Percentiles rank a stretch among this genome's conserved stretches.
Evolutionary conservation across 2,329 filamentous ascomycete species (phyloP).

Genomic region (Emmonsia crescens): DNA sequence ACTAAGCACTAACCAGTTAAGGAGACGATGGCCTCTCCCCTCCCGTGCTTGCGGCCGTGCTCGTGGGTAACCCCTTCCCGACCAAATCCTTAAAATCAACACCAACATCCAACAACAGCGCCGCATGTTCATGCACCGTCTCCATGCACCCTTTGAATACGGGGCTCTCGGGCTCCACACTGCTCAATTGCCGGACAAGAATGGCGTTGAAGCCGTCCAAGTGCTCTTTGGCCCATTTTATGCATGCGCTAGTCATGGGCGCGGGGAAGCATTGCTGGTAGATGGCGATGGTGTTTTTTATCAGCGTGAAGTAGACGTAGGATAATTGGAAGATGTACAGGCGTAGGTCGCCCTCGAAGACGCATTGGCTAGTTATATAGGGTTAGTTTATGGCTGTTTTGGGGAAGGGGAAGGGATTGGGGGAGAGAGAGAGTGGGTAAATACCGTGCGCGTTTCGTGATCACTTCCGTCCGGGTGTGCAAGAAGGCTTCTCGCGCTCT

Average conservation of each 20-base stretch:
- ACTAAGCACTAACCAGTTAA: not conserved
- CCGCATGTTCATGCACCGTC: slow-evolving; percentile 68
- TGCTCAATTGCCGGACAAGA: slow-evolving; percentile 73
- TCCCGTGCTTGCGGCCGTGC: not conserved
- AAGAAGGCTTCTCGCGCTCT: slow-evolving; percentile 80
- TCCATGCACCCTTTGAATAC: slow-evolving; percentile 77
- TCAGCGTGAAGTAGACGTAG: slow-evolving; percentile 89
- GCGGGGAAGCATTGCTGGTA: slow-evolving; percentile 81
- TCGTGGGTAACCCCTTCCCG: not conserved
- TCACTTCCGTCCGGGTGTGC: slow-evolving; percentile 62
- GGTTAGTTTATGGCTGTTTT: slow-evolving; percentile 11
- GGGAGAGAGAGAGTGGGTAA: slow-evolving; percentile 14
- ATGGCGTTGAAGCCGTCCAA: slow-evolving; percentile 83
- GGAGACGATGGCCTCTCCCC: not conserved
- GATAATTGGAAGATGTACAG: slow-evolving; percentile 92
- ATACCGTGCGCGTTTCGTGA: slow-evolving; percentile 74
- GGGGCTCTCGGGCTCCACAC: slow-evolving; percentile 62
- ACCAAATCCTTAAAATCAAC: slow-evolving; percentile 81
- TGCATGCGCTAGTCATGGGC: slow-evolving; percentile 81
- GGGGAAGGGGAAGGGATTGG: not conserved
- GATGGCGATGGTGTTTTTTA: slow-evolving; percentile 83
- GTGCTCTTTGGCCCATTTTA: slow-evolving; percentile 96
- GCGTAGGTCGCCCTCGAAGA: slow-evolving; percentile 87
- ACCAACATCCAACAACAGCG: slow-evolving; percentile 71
- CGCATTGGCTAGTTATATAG: slow-evolving; percentile 58